Percentiles rank a stretch among this genome's conserved stretches.
phyloP scores from a whole-genome alignment of 768 basidiomycete species.

The Mycena kentingensis region DNA sequence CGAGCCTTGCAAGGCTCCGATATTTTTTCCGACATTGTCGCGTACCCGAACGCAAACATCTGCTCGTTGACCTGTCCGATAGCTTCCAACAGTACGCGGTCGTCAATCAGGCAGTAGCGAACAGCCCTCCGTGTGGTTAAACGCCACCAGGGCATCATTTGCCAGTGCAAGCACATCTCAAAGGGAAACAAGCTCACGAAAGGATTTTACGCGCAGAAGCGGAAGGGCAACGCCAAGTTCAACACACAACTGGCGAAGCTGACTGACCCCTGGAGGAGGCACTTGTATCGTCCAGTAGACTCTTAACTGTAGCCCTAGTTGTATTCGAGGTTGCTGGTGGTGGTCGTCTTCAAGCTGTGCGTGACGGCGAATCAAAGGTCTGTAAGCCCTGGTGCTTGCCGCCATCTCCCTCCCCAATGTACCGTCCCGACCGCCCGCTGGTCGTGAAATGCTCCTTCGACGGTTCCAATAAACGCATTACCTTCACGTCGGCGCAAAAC shows the following conservation, averaged over 20 bases:
- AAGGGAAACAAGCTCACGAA: conserved; percentile 5
- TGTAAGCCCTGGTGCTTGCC: background rate
- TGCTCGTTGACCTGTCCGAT: conserved; percentile 1
- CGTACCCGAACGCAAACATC: background rate
- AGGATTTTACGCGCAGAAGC: conserved; percentile 2
- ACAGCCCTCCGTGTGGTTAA: background rate
- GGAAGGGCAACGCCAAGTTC: conserved; percentile 11
- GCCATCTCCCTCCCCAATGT: background rate
- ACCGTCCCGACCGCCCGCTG: conserved; percentile 72
- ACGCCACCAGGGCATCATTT: background rate
- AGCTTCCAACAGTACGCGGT: conserved; percentile 16
- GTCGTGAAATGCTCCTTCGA: conserved; percentile 85
- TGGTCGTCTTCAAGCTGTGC: background rate
- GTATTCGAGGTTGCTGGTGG: background rate
- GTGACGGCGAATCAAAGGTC: too few relatives aligned
- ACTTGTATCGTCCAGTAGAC: conserved; percentile 6
- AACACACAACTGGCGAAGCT: conserved; percentile 3
- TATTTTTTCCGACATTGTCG: background rate
- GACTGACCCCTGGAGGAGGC: conserved; percentile 8
- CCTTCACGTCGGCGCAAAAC: conserved; percentile 75
- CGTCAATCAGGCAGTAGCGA: conserved; percentile 8
- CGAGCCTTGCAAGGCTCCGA: too few relatives aligned
- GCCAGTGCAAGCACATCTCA: conserved; percentile 13
- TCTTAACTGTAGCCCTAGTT: conserved; percentile 8
- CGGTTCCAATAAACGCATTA: conserved; percentile 71